These are phyloP conservation scores for Tephrocybe rancida DNA, from an alignment of 768 basidiomycete species.

Conservation along the genomic window DNA sequence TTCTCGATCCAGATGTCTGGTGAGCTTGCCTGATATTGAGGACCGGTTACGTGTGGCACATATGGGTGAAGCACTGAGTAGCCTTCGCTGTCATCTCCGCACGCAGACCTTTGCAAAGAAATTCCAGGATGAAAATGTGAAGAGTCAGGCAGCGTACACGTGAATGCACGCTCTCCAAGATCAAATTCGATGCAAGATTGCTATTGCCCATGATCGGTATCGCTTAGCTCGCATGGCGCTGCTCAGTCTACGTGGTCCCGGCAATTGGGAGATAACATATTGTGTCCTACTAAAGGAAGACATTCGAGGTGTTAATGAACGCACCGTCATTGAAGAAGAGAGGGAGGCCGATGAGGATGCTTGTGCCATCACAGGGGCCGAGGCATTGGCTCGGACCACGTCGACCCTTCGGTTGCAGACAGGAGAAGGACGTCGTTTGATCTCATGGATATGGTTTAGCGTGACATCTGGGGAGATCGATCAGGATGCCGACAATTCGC, in stretches of 20 bases:
- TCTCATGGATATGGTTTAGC: conserved; percentile 6
- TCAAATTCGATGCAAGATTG: conserved; percentile 7
- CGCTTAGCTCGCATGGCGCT: conserved; percentile 7
- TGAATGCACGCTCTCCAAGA: conserved; percentile 3
- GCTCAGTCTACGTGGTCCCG: conserved; percentile 8
- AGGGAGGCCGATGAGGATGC: background rate
- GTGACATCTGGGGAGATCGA: background rate
- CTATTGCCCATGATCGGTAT: conserved; percentile 4
- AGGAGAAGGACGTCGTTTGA: background rate
- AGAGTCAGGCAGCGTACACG: conserved; percentile 9
- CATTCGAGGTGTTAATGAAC: conserved; percentile 6
- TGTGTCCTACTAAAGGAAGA: conserved; percentile 2
- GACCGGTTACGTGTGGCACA: conserved; percentile 15
- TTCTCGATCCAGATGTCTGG: background rate
- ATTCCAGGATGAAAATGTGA: conserved; percentile 12
- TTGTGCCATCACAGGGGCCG: background rate
- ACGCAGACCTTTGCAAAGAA: conserved; percentile 1
- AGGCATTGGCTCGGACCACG: background rate
- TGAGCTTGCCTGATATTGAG: conserved; percentile 13
- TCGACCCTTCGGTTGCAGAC: background rate
- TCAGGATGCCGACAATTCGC: background rate
- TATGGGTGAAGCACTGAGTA: conserved; percentile 7
- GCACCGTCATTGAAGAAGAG: conserved; percentile 6
- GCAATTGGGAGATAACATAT: conserved; percentile 4
- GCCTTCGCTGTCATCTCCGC: conserved; percentile 14